These are phyloP conservation scores for Thelonectria olida DNA, from an alignment of 2,329 filamentous ascomycete genomes.

Conservation along the genomic window DNA sequence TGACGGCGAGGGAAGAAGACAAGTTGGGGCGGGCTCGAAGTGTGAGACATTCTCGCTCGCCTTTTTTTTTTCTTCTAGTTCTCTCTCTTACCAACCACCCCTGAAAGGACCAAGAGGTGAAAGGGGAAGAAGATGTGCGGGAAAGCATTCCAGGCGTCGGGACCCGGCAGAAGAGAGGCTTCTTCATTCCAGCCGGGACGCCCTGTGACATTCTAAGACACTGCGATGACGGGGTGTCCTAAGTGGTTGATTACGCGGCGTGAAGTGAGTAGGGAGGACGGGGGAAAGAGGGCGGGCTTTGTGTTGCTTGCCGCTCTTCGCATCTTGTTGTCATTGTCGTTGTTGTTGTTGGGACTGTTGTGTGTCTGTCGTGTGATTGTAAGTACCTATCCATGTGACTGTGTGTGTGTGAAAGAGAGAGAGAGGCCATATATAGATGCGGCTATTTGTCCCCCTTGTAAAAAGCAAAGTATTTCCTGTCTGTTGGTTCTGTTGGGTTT, in stretches of 20 bases:
- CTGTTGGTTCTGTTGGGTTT: too few relatives aligned
- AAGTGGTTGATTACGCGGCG: too few relatives aligned
- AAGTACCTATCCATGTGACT: neutral
- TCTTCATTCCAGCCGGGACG: too few relatives aligned
- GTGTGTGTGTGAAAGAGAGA: neutral
- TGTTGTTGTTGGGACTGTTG: neutral
- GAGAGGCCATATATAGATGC: neutral
- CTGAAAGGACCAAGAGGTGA: too few relatives aligned
- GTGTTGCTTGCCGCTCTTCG: too few relatives aligned
- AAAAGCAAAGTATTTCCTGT: neutral
- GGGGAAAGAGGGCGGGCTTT: neutral
- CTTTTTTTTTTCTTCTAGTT: neutral
- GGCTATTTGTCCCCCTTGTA: too few relatives aligned
- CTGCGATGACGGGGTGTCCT: too few relatives aligned
- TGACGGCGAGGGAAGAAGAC: neutral
- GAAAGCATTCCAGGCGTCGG: too few relatives aligned
- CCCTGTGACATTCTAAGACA: too few relatives aligned
- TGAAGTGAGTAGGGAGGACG: too few relatives aligned
- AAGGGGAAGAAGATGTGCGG: neutral
- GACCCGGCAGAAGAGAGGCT: too few relatives aligned
- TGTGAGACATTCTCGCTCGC: constrained; percentile 15
- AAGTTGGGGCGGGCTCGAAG: neutral
- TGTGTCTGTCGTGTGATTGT: neutral
- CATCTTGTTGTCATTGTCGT: too few relatives aligned
- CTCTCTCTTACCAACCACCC: neutral